These are phyloP conservation scores for Amauroascus niger DNA, from an alignment of 2,329 filamentous ascomycete genomes.

Conservation along the genomic window DNA sequence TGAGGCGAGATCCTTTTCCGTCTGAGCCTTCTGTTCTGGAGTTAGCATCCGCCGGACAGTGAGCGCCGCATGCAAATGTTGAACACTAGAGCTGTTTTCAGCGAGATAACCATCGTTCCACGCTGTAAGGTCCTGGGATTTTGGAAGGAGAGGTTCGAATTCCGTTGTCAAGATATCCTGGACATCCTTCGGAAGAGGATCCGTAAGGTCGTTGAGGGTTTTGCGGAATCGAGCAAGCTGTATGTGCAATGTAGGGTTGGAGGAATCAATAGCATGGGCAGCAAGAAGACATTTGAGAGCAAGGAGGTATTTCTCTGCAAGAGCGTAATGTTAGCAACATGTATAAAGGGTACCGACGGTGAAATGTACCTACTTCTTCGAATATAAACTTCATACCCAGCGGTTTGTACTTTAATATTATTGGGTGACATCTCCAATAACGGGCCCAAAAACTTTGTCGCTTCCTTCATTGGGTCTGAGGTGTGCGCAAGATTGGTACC, in stretches of 20 bases:
- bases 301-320: slow-evolving; percentile 70
- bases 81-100: slow-evolving; percentile 52
- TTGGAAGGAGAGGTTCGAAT: slow-evolving; percentile 52
- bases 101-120: slow-evolving; percentile 58
- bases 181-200: slow-evolving; percentile 55
- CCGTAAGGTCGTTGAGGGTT: slow-evolving; percentile 47
- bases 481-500: slow-evolving; percentile 73
- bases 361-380: slow-evolving; percentile 59
- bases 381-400: slow-evolving; percentile 83
- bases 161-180: slow-evolving; percentile 59
- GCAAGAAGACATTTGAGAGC: slow-evolving; percentile 78
- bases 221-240: slow-evolving; percentile 62
- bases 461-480: slow-evolving; percentile 70
- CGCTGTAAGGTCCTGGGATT: slow-evolving; percentile 48
- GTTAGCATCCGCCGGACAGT: slow-evolving; percentile 51
- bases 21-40: slow-evolving; percentile 45
- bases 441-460: slow-evolving; percentile 73
- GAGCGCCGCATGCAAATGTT: slow-evolving; percentile 55
- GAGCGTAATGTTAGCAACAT: not conserved
- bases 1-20: slow-evolving; percentile 55
- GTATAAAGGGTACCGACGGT: not conserved
- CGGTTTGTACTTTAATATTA: slow-evolving; percentile 69
- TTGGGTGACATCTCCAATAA: slow-evolving; percentile 74
- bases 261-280: slow-evolving; percentile 57
- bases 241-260: slow-evolving; percentile 64